Base-by-base conservation (phyloP, 1,284 basidiomycete species). In the Lentinula novae-zelandiae region DNA sequence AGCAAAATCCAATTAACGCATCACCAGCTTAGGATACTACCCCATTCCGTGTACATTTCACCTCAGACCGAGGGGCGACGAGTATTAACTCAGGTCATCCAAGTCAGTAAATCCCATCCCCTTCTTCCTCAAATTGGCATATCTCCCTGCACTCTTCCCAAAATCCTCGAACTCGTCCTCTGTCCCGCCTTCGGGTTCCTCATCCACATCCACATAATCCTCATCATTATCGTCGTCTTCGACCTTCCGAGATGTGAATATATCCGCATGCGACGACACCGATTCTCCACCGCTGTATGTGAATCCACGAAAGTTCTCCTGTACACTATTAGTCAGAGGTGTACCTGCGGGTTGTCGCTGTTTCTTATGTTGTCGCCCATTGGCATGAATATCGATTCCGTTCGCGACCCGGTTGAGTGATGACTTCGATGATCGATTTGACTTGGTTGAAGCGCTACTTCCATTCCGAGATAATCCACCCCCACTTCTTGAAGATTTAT, bases 251-350 rank as follows among this genome's bases (percentile, higher is more conserved):
- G 77, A 76, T 63, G 76, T 71, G 58, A 72, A 65, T 62, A 66
- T 69, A 59, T 71, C 72, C 8, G 60, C 76, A 76, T 46, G 76
- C 75, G n/a, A 78, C 72, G 51, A 40, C 22, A 86, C 71, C 63
- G 90, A 88, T 74, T 93, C 88, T 66, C 92, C 91, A 62, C 92
- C 92, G 38, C 87, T 89, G 72, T 93, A 96, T 3, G 93, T 95
- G 79, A 95, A 96, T 48, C 92, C 92, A 60, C 89, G 83, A 75
- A 97, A 97, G 75, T 96, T 95, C 78, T 95, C 95, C 78, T 97
- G 95, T 54, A 97, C 90, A 68, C 90, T 92, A 71, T 79, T 92
- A 64, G 93, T 95, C 68, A 96, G 78, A 27, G 92, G 90, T 39
- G 81, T 86, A 17, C 84, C 83, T 53, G 74, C 74, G 58, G 74